These are phyloP conservation scores for Lophium mytilinum DNA, from an alignment of 495 filamentous ascomycete genomes.

Conservation along the genomic window DNA sequence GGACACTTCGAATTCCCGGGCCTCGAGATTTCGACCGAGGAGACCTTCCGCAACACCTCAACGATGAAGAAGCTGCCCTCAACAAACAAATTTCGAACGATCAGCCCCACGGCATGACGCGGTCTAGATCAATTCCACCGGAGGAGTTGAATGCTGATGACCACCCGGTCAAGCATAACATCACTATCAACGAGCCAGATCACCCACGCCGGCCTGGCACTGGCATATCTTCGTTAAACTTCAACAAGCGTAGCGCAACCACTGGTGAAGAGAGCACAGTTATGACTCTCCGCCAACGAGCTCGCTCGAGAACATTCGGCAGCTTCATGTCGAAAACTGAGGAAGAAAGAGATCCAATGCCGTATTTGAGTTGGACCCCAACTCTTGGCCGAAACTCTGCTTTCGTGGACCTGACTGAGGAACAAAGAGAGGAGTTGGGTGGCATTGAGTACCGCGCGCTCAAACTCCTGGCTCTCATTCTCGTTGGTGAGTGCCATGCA, in stretches of 20 bases:
- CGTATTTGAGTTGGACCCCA: conserved; percentile 89
- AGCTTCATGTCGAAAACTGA: conserved; percentile 36
- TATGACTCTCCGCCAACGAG: conserved; percentile 13
- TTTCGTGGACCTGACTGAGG: conserved; percentile 80
- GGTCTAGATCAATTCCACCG: conserved; percentile 9
- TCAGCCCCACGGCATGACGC: not conserved
- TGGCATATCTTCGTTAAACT: conserved; percentile 8
- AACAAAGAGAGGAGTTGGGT: conserved; percentile 85
- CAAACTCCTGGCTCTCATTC: conserved; percentile 71
- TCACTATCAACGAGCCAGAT: conserved; percentile 43
- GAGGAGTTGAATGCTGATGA: conserved; percentile 32
- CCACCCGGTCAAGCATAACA: conserved; percentile 33
- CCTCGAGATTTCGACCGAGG: conserved; percentile 81
- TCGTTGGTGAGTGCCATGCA: conserved; percentile 40
- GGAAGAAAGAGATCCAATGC: conserved; percentile 48
- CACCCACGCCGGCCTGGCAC: conserved; percentile 22
- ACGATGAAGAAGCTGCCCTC: conserved; percentile 24
- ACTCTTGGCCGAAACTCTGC: conserved; percentile 87
- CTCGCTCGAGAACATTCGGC: conserved; percentile 32
- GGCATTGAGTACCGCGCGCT: conserved; percentile 90
- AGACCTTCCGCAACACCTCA: conserved; percentile 55
- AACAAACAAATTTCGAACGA: conserved; percentile 12
- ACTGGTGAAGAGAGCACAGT: conserved; percentile 2
- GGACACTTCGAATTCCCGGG: conserved; percentile 73
- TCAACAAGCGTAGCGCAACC: not conserved